Percentiles rank a stretch among this genome's conserved stretches.
Conservation (phyloP, 2,329 filamentous ascomycete genomes). For the Fusarium pininemorale region DNA sequence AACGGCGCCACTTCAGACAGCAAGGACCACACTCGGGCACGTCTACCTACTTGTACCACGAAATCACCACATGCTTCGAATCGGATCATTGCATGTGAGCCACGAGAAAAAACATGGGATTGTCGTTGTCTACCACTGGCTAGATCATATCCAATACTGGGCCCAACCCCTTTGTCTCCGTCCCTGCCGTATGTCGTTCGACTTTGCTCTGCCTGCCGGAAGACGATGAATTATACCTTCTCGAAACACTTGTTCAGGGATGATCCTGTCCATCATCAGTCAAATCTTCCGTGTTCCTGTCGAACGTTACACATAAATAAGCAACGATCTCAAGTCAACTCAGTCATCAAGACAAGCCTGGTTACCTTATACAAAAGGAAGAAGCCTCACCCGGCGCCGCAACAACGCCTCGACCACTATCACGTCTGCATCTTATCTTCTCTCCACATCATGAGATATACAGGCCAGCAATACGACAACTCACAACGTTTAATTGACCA, state of each 20-base stretch:
- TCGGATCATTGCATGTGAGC: neutral
- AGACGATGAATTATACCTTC: slow-evolving; percentile 19
- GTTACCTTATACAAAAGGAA: neutral
- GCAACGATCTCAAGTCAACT: neutral
- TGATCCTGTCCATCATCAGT: slow-evolving; percentile 8
- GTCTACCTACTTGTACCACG: neutral
- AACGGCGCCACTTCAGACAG: slow-evolving; percentile 1
- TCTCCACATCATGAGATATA: slow-evolving; percentile 12
- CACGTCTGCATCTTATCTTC: neutral
- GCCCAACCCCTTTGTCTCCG: neutral
- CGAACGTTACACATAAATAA: slow-evolving; percentile 24
- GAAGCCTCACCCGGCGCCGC: slow-evolving; percentile 10
- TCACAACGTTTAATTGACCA: slow-evolving; percentile 26
- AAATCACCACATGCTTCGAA: slow-evolving; percentile 4
- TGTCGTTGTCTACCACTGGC: neutral
- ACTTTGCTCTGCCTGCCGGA: slow-evolving; percentile 15
- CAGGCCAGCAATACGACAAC: slow-evolving; percentile 12
- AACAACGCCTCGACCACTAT: slow-evolving; percentile 19
- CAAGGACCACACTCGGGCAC: slow-evolving; percentile 13
- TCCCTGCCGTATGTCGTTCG: slow-evolving; percentile 24
- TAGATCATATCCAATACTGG: slow-evolving; percentile 2
- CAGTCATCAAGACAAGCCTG: neutral
- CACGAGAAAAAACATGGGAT: neutral
- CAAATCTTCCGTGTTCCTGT: slow-evolving; percentile 26
- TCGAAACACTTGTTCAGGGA: slow-evolving; percentile 11